Evolutionary conservation across 495 filamentous ascomycete species (phyloP).

Genomic region (Aspergillus olivimuriae): DNA sequence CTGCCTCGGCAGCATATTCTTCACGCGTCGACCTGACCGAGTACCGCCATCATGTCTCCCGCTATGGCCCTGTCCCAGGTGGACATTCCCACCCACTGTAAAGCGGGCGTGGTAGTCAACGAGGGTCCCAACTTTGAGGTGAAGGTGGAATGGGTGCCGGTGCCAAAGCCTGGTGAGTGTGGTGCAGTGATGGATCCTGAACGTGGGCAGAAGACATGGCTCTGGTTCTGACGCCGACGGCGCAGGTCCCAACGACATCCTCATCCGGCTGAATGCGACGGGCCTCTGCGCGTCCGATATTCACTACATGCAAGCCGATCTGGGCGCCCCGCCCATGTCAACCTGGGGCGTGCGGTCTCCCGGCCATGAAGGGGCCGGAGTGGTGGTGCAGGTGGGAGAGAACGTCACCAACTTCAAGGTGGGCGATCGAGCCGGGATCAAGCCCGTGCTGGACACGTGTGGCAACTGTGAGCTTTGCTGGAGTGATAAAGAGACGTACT

Average conservation of each 20-base stretch:
- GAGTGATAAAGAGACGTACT: conserved; percentile 39
- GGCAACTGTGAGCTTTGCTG: conserved; percentile 44
- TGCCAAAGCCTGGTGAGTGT: conserved; percentile 43
- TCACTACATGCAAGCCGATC: conserved; percentile 42
- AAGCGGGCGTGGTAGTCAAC: conserved; percentile 49
- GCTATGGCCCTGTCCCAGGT: conserved; percentile 1
- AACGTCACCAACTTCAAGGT: conserved; percentile 48
- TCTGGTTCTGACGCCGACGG: background rate
- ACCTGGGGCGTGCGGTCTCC: conserved; percentile 40
- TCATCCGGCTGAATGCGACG: conserved; percentile 42
- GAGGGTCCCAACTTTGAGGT: conserved; percentile 47
- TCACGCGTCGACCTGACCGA: background rate
- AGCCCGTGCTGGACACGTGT: conserved; percentile 49
- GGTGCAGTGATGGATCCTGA: too few relatives aligned
- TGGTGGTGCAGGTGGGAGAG: conserved; percentile 46
- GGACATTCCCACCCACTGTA: conserved; percentile 47
- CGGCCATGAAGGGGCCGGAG: conserved; percentile 52
- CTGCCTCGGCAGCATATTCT: background rate
- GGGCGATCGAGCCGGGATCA: conserved; percentile 55
- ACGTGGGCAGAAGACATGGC: too few relatives aligned
- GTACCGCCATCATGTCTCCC: conserved; percentile 1
- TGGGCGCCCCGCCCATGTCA: conserved; percentile 42
- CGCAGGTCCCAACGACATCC: conserved; percentile 39
- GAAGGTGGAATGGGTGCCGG: conserved; percentile 45
- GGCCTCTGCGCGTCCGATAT: conserved; percentile 45